Evolutionary conservation across 108 stramenopile species (phyloP), one percentile per base, ranked within the genome.

Genomic region (Cyclostephanos invisitatus): DNA sequence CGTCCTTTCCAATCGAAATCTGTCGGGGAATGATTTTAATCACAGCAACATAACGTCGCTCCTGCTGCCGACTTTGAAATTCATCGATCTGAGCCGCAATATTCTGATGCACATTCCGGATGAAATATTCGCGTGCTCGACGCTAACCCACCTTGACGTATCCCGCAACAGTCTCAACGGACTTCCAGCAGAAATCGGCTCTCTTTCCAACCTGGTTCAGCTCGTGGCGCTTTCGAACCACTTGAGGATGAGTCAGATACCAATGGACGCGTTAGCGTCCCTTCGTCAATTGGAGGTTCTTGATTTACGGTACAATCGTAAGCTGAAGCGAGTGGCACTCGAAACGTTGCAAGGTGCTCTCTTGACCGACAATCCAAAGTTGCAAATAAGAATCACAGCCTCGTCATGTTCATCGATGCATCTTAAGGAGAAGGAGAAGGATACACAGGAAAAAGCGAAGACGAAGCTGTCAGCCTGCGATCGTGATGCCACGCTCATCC

Each of bases 401-500:
- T 14, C 44, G 20, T 27, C 14, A 14, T 27, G 14, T 15, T 54
- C 53, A 32, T 28, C 56, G 56, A 14, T 57, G 29, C 17, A 32
- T 17, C 14, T 8, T 28, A 28, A 15, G 27, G 5, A 14, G 25
- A 17, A 17, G 27, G 15, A 27, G 17, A 15, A 11, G 29, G 25
- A 10, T 0, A 40, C 53, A 2, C 35, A 75, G 22, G 49, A 46
- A 38, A 36, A 75, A 0, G 29, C 55, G 14, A 57, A 9, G 11
- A 35, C 60, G 49, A 81, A 74, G 51, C 29, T 71, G 17, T 80
- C 77, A 17, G 83, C 86, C 7, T 81, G 83, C 50, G 87, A 85
- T 67, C 74, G 88, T 49, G 84, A 86, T 72, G 83, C 87, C 0
- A 79, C 82, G 10, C 25, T 85, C 37, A 40, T 89, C 10, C 85